Conservation (phyloP, 129 eudicot genomes). For the Rutidosis leptorrhynchoides region DNA sequence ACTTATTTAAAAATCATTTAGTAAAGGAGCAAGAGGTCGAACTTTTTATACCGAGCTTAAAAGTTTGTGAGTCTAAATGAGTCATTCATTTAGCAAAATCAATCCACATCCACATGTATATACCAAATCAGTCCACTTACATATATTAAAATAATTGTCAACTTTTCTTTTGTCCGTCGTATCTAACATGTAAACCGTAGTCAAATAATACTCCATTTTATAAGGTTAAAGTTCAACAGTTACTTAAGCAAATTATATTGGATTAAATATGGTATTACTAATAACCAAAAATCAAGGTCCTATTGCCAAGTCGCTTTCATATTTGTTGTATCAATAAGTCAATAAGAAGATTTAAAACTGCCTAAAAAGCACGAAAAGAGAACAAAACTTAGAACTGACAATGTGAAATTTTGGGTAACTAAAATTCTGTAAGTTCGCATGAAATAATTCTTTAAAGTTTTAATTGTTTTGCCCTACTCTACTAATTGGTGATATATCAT, state of each 20-base stretch:
- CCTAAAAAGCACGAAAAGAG: neutral
- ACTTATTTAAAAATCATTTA: too few relatives aligned
- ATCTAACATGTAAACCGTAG: too few relatives aligned
- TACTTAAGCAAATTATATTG: neutral
- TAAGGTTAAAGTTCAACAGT: neutral
- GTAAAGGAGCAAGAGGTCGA: too few relatives aligned
- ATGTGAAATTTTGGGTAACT: slow-evolving; percentile 14
- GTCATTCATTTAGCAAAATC: too few relatives aligned
- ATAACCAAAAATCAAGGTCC: neutral
- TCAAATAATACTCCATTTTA: too few relatives aligned
- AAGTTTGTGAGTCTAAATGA: too few relatives aligned
- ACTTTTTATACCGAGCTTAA: too few relatives aligned
- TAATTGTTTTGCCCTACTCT: slow-evolving; percentile 35
- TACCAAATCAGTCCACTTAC: too few relatives aligned
- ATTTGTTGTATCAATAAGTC: neutral
- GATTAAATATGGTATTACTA: neutral
- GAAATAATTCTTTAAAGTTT: slow-evolving; percentile 25
- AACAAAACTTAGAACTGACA: slow-evolving; percentile 14
- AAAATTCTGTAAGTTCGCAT: slow-evolving; percentile 8
- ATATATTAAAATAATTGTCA: too few relatives aligned
- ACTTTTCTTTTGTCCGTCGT: too few relatives aligned
- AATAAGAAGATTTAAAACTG: neutral
- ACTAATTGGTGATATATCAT: slow-evolving; percentile 38
- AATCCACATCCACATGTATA: too few relatives aligned
- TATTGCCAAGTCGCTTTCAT: neutral